Base-by-base conservation (phyloP, 768 basidiomycete genomes). In the Russula compacta region DNA sequence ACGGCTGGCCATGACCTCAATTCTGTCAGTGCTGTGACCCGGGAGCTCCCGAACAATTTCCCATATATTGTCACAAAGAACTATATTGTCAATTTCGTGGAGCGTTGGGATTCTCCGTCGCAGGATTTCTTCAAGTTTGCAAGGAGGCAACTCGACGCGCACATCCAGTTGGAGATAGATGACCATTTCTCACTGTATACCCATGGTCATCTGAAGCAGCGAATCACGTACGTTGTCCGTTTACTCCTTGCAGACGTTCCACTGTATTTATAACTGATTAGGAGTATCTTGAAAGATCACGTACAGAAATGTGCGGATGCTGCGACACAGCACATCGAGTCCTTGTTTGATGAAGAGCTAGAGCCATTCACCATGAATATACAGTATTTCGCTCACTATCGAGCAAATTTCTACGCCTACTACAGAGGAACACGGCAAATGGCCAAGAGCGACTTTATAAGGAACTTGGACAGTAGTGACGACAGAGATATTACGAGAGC, bases 11-110 rank as follows among this genome's bases (percentile, higher is more conserved):
- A 38, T 61, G 15, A 56, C 40, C 12, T 36, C 19, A 11, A 39
- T 32, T 15, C 44, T 54, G 36, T 19, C 56, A 88, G 86, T 14
- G 79, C 84, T 2, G 76, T 83, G 6, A 84, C 86, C 0, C 81
- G 86, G 4, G 86, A 89, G 67, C 77, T 88, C 0, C 86, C 85
- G 0, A 83, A 80, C 2, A 77, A 79, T 58, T 83, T 80, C 58
- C 85, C 85, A 0, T 88, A 82, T 40, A 49, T 66, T 9, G 67
- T 72, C 19, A 71, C 61, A 33, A 56, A 65, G 43, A 43, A 65
- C 11, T 67, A 65, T 44, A 69, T 73, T 19, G 14, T 24, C 1
- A n/a, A 47, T 3, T 52, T 67, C 14, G 61, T 69, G 21, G 0
- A 48, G 14, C 6, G 19, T 9, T 71, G 71, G 69, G 44, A 56